These are phyloP conservation scores for Fusarium armeniacum DNA, from an alignment of 2,329 filamentous ascomycete species.

Conservation along the genomic window DNA sequence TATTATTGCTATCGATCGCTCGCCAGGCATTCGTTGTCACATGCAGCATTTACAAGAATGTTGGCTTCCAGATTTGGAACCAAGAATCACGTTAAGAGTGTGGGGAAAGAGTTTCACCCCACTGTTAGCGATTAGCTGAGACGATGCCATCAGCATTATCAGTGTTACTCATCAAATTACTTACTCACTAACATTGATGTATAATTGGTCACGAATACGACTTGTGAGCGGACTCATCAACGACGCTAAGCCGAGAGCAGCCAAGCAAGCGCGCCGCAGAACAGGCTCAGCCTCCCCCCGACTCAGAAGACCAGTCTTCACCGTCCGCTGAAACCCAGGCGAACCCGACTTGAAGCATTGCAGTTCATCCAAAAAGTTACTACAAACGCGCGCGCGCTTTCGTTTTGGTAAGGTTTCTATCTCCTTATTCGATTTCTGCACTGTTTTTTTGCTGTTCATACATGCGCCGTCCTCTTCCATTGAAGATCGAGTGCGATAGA, in stretches of 20 bases:
- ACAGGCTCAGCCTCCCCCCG: constrained; percentile 45
- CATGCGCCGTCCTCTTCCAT: constrained; percentile 9
- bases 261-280: constrained; percentile 41
- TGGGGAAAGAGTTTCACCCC: neutral
- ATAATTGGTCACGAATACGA: constrained; percentile 47
- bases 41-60: constrained; percentile 21
- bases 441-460: constrained; percentile 23
- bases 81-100: neutral
- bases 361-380: constrained; percentile 48
- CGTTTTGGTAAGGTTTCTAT: constrained; percentile 52
- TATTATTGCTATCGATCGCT: neutral
- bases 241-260: constrained; percentile 51
- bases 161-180: neutral
- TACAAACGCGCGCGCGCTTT: constrained; percentile 49
- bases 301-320: constrained; percentile 50
- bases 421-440: constrained; percentile 37
- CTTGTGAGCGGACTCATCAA: constrained; percentile 38
- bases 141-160: neutral
- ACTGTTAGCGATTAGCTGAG: constrained; percentile 19
- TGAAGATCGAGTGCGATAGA: constrained; percentile 36
- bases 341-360: constrained; percentile 49
- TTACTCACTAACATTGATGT: constrained; percentile 5
- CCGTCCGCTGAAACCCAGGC: constrained; percentile 53
- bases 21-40: constrained; percentile 23
- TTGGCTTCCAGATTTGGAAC: constrained; percentile 3